Conservation (phyloP, 371 early-diverging fungal genomes). For the Globomyces sp. region DNA sequence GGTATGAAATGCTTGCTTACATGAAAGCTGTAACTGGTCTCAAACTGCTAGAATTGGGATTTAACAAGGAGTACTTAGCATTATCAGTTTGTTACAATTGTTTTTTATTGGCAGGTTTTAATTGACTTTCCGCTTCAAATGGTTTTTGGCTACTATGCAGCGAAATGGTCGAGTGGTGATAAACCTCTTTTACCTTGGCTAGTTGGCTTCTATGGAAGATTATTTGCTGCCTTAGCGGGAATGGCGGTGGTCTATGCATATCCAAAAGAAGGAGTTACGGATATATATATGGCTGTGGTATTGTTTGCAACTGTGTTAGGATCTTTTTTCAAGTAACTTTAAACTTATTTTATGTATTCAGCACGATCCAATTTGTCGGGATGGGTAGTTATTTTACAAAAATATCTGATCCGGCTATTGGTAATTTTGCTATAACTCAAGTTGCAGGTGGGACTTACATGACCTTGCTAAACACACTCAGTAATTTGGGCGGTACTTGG, state of each 20-base stretch:
- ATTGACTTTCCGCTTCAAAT: constrained; percentile 96
- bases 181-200: constrained; percentile 91
- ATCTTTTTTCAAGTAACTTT: constrained; percentile 68
- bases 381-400: constrained; percentile 91
- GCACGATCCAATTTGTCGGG: constrained; percentile 92
- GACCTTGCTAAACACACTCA: constrained; percentile 91
- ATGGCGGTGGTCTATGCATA: constrained; percentile 80
- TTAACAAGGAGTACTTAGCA: constrained; percentile 92
- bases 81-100: constrained; percentile 54
- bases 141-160: constrained; percentile 95
- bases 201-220: constrained; percentile 82
- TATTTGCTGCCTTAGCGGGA: constrained; percentile 73
- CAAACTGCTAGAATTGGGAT: constrained; percentile 91
- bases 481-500: constrained; percentile 98
- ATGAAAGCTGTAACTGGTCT: constrained; percentile 75
- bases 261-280: constrained; percentile 63
- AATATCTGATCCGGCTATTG: constrained; percentile 95
- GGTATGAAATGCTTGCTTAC: too few species aligned
- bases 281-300: constrained; percentile 76
- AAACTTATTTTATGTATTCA: too few species aligned
- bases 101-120: constrained; percentile 45
- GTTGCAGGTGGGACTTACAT: constrained; percentile 80
- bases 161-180: constrained; percentile 86
- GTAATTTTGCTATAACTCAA: constrained; percentile 32
- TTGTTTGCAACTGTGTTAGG: constrained; percentile 75